Conservation (phyloP, 495 filamentous ascomycete genomes). For the Lepraria neglecta region DNA sequence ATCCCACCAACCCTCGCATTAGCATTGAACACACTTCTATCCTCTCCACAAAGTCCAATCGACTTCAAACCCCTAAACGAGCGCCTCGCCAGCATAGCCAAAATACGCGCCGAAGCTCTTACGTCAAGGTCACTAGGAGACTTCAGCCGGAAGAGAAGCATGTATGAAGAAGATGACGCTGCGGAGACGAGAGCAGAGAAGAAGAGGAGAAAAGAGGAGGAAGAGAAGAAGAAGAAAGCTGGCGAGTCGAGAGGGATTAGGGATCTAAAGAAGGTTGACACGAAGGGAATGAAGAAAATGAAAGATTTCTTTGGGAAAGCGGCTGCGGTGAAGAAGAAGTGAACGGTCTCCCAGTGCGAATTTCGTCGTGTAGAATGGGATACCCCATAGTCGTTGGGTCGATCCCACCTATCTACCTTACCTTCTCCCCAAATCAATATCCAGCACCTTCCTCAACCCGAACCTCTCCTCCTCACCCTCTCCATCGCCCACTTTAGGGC, state of each 20-base stretch:
- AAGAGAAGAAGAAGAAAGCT: slow-evolving; percentile 69
- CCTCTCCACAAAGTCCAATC: slow-evolving; percentile 39
- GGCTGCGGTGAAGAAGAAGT: slow-evolving; percentile 19
- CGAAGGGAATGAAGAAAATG: slow-evolving; percentile 92
- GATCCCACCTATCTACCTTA: slow-evolving; percentile 6
- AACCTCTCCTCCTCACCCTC: slow-evolving; percentile 31
- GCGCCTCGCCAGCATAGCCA: slow-evolving; percentile 57
- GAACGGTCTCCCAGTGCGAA: not conserved
- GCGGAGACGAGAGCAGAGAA: slow-evolving; percentile 48
- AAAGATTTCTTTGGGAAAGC: slow-evolving; percentile 85
- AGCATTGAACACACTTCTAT: slow-evolving; percentile 45
- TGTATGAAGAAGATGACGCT: slow-evolving; percentile 62
- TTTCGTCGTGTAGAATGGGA: not conserved
- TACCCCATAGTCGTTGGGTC: not conserved
- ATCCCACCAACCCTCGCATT: slow-evolving; percentile 48
- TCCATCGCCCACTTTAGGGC: slow-evolving; percentile 18
- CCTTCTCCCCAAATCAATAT: slow-evolving; percentile 56
- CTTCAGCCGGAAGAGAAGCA: slow-evolving; percentile 63
- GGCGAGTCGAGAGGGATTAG: slow-evolving; percentile 65
- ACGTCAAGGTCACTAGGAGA: slow-evolving; percentile 62
- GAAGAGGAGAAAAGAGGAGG: slow-evolving; percentile 62
- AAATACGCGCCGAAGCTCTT: slow-evolving; percentile 60
- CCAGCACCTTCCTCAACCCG: slow-evolving; percentile 49
- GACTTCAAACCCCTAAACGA: slow-evolving; percentile 65
- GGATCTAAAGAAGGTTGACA: slow-evolving; percentile 82